These are phyloP conservation scores for Oryza australiensis DNA, from an alignment of 176 grass and related monocot species.

Conservation along the genomic window DNA sequence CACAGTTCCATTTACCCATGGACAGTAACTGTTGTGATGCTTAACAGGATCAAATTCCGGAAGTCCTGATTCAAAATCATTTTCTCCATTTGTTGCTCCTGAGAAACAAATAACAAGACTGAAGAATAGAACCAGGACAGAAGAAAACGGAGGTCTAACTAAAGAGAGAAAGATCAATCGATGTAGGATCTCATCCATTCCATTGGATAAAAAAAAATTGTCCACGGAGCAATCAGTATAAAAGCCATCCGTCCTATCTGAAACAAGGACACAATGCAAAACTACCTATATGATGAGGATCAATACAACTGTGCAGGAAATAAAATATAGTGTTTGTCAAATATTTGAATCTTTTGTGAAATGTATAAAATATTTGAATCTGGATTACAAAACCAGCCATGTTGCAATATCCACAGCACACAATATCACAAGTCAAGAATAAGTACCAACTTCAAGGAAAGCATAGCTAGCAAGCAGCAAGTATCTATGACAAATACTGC, in stretches of 20 bases:
- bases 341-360: not conserved
- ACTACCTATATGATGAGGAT: not conserved
- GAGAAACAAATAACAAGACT: constrained; percentile 31
- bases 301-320: constrained; percentile 2
- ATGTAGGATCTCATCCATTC: not conserved
- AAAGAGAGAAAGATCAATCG: not conserved
- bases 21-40: constrained; percentile 92
- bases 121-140: not conserved
- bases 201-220: not conserved
- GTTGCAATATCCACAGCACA: not conserved
- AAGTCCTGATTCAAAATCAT: constrained; percentile 64
- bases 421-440: not conserved
- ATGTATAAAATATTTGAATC: not conserved
- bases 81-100: constrained; percentile 90
- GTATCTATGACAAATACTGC: not conserved
- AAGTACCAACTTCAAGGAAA: constrained; percentile 24
- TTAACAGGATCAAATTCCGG: constrained; percentile 89
- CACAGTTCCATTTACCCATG: constrained; percentile 96
- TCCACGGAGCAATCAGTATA: not conserved
- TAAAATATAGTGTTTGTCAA: not conserved
- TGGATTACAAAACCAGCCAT: constrained; percentile 5
- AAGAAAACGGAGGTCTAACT: not conserved
- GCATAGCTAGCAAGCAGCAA: not conserved
- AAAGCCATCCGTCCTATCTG: not conserved
- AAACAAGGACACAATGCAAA: not conserved